Percentiles rank a stretch among this genome's conserved stretches.
Conservation (phyloP, 1,284 basidiomycete genomes). For the Waitea zeae region DNA sequence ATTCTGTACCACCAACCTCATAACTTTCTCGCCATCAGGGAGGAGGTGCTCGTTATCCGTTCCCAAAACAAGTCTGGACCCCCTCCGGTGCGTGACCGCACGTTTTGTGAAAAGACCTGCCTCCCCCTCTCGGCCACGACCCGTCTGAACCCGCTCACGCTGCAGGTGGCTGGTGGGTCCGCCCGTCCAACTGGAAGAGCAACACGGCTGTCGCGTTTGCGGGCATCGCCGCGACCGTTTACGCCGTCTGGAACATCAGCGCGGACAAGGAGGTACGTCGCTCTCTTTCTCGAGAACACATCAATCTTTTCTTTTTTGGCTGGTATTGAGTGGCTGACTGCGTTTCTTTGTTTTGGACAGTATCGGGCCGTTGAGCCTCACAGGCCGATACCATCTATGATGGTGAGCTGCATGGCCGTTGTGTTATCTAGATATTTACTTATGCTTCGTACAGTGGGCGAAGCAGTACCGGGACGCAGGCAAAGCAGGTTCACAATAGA, state of each 20-base stretch:
- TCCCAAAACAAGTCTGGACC: slow-evolving; percentile 55
- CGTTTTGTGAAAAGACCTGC: neutral
- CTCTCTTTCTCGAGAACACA: too few species aligned
- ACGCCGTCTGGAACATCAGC: slow-evolving; percentile 40
- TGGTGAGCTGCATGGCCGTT: slow-evolving; percentile 18
- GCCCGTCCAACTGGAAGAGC: slow-evolving; percentile 50
- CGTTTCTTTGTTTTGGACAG: too few species aligned
- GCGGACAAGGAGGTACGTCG: slow-evolving; percentile 49
- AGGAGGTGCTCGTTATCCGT: slow-evolving; percentile 50
- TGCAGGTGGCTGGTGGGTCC: slow-evolving; percentile 59
- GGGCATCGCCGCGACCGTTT: slow-evolving; percentile 40
- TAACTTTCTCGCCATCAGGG: too few species aligned
- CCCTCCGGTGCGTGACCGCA: slow-evolving; percentile 30
- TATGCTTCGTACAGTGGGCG: slow-evolving; percentile 13
- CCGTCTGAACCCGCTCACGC: neutral
- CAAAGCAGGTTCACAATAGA: too few species aligned
- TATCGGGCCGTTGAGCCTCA: slow-evolving; percentile 22
- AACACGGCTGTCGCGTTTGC: slow-evolving; percentile 45
- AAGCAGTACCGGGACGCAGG: slow-evolving; percentile 16
- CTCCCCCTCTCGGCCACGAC: neutral
- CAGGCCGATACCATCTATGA: slow-evolving; percentile 46
- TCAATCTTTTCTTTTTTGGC: neutral
- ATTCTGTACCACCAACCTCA: too few species aligned
- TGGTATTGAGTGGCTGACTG: neutral
- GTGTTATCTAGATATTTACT: neutral